phyloP scores from a whole-genome alignment of 495 filamentous ascomycete species.

The Hamigera avellanea region DNA sequence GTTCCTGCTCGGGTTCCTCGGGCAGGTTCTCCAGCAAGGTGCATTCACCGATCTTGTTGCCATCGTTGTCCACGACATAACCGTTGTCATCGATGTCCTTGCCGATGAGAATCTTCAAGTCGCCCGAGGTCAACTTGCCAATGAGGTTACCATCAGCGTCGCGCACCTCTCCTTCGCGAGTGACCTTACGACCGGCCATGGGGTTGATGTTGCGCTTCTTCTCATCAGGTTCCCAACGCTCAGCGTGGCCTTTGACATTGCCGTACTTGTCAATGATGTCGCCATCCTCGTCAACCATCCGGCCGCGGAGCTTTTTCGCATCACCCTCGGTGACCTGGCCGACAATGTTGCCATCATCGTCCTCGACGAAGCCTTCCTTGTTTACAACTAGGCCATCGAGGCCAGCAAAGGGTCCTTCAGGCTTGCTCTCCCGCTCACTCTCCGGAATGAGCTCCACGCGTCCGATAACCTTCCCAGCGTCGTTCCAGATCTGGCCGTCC shows the following conservation, averaged over 20 bases:
- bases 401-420: slow-evolving; percentile 63
- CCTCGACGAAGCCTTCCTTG: slow-evolving; percentile 57
- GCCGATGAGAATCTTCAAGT: slow-evolving; percentile 57
- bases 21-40: slow-evolving; percentile 67
- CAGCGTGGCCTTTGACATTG: slow-evolving; percentile 66
- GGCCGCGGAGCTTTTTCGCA: slow-evolving; percentile 59
- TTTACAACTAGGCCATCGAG: slow-evolving; percentile 59
- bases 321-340: slow-evolving; percentile 71
- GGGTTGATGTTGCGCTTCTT: slow-evolving; percentile 54
- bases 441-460: slow-evolving; percentile 63
- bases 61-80: slow-evolving; percentile 73
- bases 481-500: slow-evolving; percentile 66
- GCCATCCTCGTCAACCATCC: slow-evolving; percentile 68
- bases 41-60: slow-evolving; percentile 68
- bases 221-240: slow-evolving; percentile 59
- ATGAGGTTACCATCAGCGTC: slow-evolving; percentile 73
- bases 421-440: slow-evolving; percentile 56
- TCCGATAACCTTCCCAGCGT: slow-evolving; percentile 60
- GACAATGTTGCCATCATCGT: slow-evolving; percentile 55
- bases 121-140: slow-evolving; percentile 65
- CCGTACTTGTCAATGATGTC: slow-evolving; percentile 74
- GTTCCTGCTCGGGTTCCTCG: slow-evolving; percentile 31
- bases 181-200: slow-evolving; percentile 69
- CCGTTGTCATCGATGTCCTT: slow-evolving; percentile 80
- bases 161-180: slow-evolving; percentile 70